Base-by-base conservation (phyloP, 805 yeast genomes). In the Metschnikowia cerradonensis region DNA sequence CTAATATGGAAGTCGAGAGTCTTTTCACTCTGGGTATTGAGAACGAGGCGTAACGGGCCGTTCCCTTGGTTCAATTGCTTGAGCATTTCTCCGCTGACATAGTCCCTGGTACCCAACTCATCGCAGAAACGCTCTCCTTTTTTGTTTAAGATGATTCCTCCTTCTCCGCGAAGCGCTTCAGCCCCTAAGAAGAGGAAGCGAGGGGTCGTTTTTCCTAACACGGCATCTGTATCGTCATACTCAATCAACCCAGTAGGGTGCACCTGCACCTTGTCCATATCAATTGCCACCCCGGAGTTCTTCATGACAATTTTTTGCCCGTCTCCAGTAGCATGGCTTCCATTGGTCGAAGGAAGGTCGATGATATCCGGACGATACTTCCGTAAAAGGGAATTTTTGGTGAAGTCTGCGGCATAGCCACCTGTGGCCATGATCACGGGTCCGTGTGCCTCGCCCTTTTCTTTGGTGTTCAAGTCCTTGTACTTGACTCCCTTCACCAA, bases 161-260 rank as follows among this genome's bases (percentile, higher is more conserved):
- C 88, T 63, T 79, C 84, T 14, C 87, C 87, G 52, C 87, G 69
- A 34, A 83, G 68, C 5, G 84, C 85, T 62, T 82, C 87, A 2
- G 86, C 87, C 6, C 86, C 87, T 40, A 83, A 67, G 52, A 80
- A 79, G 50, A 80, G 70, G 60, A 80, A 81, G 51, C 83, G 70
- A 1, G 81, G 81, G 6, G 57, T 52, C 15, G 60, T 61, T 39
- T 56, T 61, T n/a, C 77, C 77, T 15, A 59, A 53, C 39, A 72
- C 67, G 4, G 67, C 71, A 37, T 80, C 84, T 32, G 59, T 66
- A 36, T 79, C 81, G 45, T 66, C 60, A 49, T 68, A 64, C 53
- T 78, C 81, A 49, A 83, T 77, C 54, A 82, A 73, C 0, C 87
- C 88, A 3, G 87, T 82, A 6, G 88, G 88, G 57, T 83, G 87